These are phyloP conservation scores for Baorangia bicolor DNA, from an alignment of 768 basidiomycete genomes.

Conservation along the genomic window DNA sequence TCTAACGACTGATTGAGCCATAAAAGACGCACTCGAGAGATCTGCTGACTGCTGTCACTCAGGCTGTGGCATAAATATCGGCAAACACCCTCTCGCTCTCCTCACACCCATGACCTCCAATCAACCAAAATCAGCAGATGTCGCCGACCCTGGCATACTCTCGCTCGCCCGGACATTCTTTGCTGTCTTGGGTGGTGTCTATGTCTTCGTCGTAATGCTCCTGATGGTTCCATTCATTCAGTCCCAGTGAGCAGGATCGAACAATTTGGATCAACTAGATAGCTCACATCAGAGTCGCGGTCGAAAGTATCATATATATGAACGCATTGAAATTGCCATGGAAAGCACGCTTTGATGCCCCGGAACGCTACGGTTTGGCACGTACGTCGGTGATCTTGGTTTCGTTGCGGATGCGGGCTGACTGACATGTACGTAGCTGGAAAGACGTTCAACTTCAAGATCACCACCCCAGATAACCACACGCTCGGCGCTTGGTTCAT, in stretches of 20 bases:
- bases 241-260: slow-evolving; percentile 51
- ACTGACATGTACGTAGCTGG: slow-evolving; percentile 47
- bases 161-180: slow-evolving; percentile 32
- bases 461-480: slow-evolving; percentile 75
- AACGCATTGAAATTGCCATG: slow-evolving; percentile 65
- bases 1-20: not conserved
- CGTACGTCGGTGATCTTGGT: slow-evolving; percentile 45
- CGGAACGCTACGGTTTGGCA: slow-evolving; percentile 79
- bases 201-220: slow-evolving; percentile 50
- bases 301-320: slow-evolving; percentile 55
- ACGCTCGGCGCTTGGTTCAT: slow-evolving; percentile 86
- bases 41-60: not conserved
- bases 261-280: slow-evolving; percentile 6
- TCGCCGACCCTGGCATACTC: slow-evolving; percentile 19
- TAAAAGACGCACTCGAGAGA: not conserved
- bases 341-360: slow-evolving; percentile 59
- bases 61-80: slow-evolving; percentile 11
- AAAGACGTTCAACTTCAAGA: slow-evolving; percentile 70
- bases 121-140: not conserved
- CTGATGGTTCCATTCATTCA: slow-evolving; percentile 66
- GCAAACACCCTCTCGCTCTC: slow-evolving; percentile 10
- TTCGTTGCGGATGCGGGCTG: not conserved
- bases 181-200: slow-evolving; percentile 49
- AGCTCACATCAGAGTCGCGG: slow-evolving; percentile 21
- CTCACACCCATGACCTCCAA: slow-evolving; percentile 10